Evolutionary conservation across 345 rosid species (phyloP), one percentile per base, ranked within the genome.

Genomic region (rapeseed (Brassica napus)): DNA sequence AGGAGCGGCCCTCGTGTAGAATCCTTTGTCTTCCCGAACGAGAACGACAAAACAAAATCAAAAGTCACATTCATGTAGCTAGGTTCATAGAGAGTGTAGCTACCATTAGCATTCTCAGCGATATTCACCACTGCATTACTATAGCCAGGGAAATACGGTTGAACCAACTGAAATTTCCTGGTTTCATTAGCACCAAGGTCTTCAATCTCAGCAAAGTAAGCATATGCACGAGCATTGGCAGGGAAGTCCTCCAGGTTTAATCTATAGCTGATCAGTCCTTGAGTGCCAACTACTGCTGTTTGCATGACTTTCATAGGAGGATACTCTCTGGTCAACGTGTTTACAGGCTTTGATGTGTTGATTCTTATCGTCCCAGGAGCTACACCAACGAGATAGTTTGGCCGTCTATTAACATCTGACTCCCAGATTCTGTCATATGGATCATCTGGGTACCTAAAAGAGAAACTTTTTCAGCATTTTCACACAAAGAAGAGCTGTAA

Each of bases 271-370:
- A 96, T 86, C 26, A 55, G 30, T 58, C 89, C 97, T 82, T 85
- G 78, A 0, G 94, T 89, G 68, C 99, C 99, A 70, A 91, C 92
- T 35, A 96, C 99, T 32, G 97, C 98, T 54, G 97, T 91, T 79
- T 96, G 99, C 98, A 96, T 93, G 42, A 93, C 97, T 79, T 92
- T 92, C 58, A 89, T 86, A 49, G 99, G 99, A n/a, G 99, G 99
- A 81, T 90, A 89, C 81, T 96, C 99, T 83, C 92, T 87, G 6
- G 99, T 93, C 64, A 75, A 74, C 31, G 82, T 67, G 26, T 88
- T 81, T 57, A 96, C 69, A 74, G 73, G 74, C 83, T 87, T 89
- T 0, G 93, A 69, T 64, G 98, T 96, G 28, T 69, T 89, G 87
- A 93, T 88, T 74, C 91, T 88, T 65, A 60, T 80, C 1, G 99